Evolutionary conservation across 768 basidiomycete genomes (phyloP).

Genomic region (Lentinula guzmanii): DNA sequence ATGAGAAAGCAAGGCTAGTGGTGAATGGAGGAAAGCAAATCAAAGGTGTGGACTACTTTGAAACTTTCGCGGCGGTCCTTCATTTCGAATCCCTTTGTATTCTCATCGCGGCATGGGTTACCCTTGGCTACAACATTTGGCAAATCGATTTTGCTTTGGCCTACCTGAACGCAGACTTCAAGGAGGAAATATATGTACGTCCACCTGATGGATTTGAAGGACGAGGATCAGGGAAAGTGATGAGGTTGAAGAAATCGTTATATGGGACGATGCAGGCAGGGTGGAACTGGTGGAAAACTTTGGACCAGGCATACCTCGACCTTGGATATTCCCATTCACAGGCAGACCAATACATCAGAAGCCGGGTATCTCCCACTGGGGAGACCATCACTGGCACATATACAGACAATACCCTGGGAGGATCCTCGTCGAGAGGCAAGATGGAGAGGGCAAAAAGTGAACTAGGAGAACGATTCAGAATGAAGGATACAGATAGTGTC

Average conservation of each 20-base stretch:
- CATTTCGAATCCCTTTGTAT: no score
- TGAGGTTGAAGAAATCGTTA: no score
- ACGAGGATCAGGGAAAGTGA: no score
- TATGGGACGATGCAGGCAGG: conserved; percentile 4
- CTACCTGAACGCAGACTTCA: no score
- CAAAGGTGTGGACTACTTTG: conserved; percentile 23
- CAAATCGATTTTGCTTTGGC: no score
- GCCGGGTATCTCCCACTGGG: not conserved
- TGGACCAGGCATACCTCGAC: not conserved
- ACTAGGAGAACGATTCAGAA: not conserved
- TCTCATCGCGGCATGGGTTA: no score
- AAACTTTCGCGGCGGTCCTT: conserved; percentile 18
- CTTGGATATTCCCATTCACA: conserved; percentile 3
- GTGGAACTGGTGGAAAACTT: conserved; percentile 6
- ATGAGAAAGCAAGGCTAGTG: conserved; percentile 12
- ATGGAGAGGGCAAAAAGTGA: conserved; percentile 3
- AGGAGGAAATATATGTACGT: no score
- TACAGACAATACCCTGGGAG: conserved; percentile 6
- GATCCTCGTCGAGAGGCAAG: not conserved
- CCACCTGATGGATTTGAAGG: no score
- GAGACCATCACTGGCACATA: conserved; percentile 8
- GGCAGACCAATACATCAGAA: conserved; percentile 8
- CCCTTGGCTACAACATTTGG: no score
- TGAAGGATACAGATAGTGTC: no score
- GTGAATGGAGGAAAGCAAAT: conserved; percentile 24